Base-by-base conservation (phyloP, 2,329 filamentous ascomycete genomes). In the Laburnicola sp. region DNA sequence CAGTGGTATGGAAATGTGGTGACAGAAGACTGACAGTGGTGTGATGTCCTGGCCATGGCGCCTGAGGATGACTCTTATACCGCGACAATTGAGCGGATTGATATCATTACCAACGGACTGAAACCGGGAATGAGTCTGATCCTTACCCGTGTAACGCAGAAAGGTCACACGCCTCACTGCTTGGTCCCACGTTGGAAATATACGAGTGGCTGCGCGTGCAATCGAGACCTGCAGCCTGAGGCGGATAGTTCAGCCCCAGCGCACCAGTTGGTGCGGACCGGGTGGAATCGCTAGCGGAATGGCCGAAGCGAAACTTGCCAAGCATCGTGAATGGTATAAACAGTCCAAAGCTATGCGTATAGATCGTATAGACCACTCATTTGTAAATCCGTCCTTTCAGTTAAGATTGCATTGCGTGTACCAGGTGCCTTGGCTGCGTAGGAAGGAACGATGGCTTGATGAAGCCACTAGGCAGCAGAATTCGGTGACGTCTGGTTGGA, bases 381-480 rank as follows among this genome's bases (percentile, higher is more conserved):
- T 31, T 37, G 47, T 9, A 16, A 48, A 42, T 25, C 32, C 42
- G 51, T 56, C 47, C 49, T 42, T 34, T 23, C n/a, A 16, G 11
- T 32, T 30, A 16, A 45, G 9, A 47, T 48, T 47, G 48, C n/a
- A 45, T 49, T 57, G 55, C 51, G 40, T 45, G 50, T 55, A 38
- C 46, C 48, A 30, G 50, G 41, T 58, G 56, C 47, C 50, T 57
- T 44, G 23, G 30, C 34, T 40, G 31, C 44, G 44, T 48, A 44
- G 49, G 46, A 48, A 36, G 26, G 27, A 36, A 45, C 22, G 22
- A 39, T 37, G 50, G 57, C 39, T 50, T 48, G 39, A 56, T 45
- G 52, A 62, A 64, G 58, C 56, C 59, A 41, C 50, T 54, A 71
- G 68, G 68, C 68, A 71, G 51, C 63, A 62, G 48, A 53, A 65